Conservation (phyloP, 1,284 basidiomycete genomes). For the Ustilago loliicola region DNA sequence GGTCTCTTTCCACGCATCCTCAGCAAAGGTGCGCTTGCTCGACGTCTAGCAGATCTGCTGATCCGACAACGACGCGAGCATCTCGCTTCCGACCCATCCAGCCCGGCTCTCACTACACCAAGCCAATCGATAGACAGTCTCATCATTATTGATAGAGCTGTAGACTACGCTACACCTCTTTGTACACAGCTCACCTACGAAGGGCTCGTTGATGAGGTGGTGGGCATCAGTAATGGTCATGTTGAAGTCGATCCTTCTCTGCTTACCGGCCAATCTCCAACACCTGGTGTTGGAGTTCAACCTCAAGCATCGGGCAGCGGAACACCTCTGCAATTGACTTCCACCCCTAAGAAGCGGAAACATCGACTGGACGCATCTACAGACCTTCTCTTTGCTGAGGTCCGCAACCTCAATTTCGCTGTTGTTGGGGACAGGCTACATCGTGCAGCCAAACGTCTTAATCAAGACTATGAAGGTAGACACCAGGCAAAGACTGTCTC, state of each 20-base stretch:
- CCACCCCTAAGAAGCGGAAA: constrained; percentile 72
- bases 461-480: constrained; percentile 88
- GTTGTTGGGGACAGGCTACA: constrained; percentile 88
- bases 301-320: constrained; percentile 46
- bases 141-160: constrained; percentile 88
- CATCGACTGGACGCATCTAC: constrained; percentile 81
- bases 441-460: constrained; percentile 83
- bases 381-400: constrained; percentile 85
- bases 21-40: constrained; percentile 90
- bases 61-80: constrained; percentile 75
- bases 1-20: constrained; percentile 92
- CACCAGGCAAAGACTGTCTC: constrained; percentile 89
- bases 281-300: constrained; percentile 24
- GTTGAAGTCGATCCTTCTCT: constrained; percentile 88
- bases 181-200: constrained; percentile 97
- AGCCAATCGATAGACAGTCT: constrained; percentile 81
- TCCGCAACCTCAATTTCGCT: constrained; percentile 93
- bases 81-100: constrained; percentile 69
- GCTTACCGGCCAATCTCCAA: constrained; percentile 72
- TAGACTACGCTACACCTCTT: constrained; percentile 96
- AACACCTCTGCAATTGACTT: constrained; percentile 52
- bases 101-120: constrained; percentile 53
- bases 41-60: constrained; percentile 80
- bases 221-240: constrained; percentile 90
- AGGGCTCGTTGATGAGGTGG: constrained; percentile 93